Base-by-base conservation (phyloP, 768 basidiomycete genomes). In the Paxillus involutus region DNA sequence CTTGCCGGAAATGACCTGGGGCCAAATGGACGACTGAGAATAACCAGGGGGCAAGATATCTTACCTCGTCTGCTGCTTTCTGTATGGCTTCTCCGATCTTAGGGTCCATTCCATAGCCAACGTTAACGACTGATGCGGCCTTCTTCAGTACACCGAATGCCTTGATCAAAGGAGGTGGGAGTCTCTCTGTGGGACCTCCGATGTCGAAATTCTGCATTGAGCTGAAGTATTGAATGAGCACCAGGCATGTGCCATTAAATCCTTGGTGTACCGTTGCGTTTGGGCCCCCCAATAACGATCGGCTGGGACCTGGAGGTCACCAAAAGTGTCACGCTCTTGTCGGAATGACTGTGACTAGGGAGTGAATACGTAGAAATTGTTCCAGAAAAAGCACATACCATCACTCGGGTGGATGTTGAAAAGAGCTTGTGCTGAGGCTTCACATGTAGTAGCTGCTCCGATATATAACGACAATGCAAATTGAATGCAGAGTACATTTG, bases 171-270 rank as follows among this genome's bases (percentile, higher is more conserved):
- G 96, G 94, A 13, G 84, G 84, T 0, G 97, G 97, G 59, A 98
- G 84, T 54, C 95, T 85, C 70, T 99, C 97, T 1, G 92, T 77
- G 17, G 90, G 86, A 17, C 97, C 97, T 54, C 97, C 97, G 62
- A 99, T 99, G 68, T 99, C 95, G 63, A 99, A 99, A 73, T 99
- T 99, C 72, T 95, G 90, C 57, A 98, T 77, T 17, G 94, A 96
- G 43, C 93, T 92, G 29, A 2, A 33, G 33, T 16, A 46, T 7
- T 8, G 48, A 46, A 46, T 72, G 47, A 64, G 59, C 3, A n/a
- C 29, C 42, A 16, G 44, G 11, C 21, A 29, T 16, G 35, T 32
- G 4, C 13, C 7, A 3, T 7, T 10, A 14, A 41, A 8, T 24
- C 6, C 36, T 3, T 29, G 8, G 66, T 74, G 21, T 61, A 89